Evolutionary conservation across 2,329 filamentous ascomycete species (phyloP), one percentile per base, ranked within the genome.

Genomic region (Aaosphaeria pasadenensis): DNA sequence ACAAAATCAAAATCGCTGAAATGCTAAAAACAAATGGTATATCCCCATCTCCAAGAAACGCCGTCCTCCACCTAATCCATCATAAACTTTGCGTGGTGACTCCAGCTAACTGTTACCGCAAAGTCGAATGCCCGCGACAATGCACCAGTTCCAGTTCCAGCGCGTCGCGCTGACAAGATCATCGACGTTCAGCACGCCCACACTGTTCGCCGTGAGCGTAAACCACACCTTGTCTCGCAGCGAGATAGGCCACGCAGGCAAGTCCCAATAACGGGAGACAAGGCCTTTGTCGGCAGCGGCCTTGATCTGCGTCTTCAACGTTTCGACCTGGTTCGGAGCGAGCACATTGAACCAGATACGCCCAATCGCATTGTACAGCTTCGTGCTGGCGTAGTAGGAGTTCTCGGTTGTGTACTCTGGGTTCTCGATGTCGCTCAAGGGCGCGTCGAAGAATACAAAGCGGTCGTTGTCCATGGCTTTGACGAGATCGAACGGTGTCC

Each of bases 371-470:
- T 53, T 52, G 29, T 49, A 51, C n/a, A 66, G 42, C 11, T 51
- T 35, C 1, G 56, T 43, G 35, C 60, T 62, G 9, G 62, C 59
- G 42, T 62, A 66, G 45, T 60, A 61, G 1, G 62, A 66, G 39
- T 67, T 65, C 17, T 52, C 49, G 3, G 51, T 43, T 9, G 56
- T 58, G 56, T 61, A 65, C 17, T 24, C 17, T 3, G 5, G 29
- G n/a, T 59, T 50, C 3, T 57, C 49, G 7, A 63, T 35, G 30
- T 58, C 70, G 59, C 47, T 74, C 66, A 88, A 73, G 0, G 84
- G 84, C 0, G 85, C 85, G 55, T 88, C 86, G 59, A 83, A 85
- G 66, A 87, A 87, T 46, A 82, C 71, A 63, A 87, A 83, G 30
- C 82, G 74, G 52, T 81, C 76, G 1, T 76, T 80, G 5, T 69